These are phyloP conservation scores for Colletotrichum tanaceti DNA, from an alignment of 2,329 filamentous ascomycete species.

Conservation along the genomic window DNA sequence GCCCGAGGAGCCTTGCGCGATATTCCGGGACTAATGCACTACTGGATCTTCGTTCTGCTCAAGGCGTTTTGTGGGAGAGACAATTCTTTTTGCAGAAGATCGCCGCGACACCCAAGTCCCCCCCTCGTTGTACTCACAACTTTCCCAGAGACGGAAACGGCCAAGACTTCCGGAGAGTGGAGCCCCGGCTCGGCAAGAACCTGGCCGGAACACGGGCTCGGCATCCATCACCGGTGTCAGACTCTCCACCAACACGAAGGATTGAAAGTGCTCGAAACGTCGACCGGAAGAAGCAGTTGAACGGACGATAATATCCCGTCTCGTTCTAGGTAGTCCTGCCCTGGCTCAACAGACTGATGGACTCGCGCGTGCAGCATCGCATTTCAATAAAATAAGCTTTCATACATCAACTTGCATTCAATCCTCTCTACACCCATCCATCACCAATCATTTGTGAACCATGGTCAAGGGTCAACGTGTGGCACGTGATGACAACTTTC, in stretches of 20 bases:
- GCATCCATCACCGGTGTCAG: too few relatives aligned
- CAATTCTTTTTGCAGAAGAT: too few relatives aligned
- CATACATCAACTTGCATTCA: not conserved
- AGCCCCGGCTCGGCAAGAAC: not conserved
- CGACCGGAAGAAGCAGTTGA: not conserved
- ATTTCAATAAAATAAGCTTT: conserved; percentile 16
- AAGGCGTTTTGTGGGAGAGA: not conserved
- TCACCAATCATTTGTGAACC: not conserved
- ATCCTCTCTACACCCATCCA: not conserved
- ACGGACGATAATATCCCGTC: not conserved
- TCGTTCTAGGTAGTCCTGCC: too few relatives aligned
- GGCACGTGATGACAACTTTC: not conserved
- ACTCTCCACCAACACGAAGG: too few relatives aligned
- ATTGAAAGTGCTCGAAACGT: not conserved
- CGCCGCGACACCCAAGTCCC: not conserved
- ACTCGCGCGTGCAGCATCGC: not conserved
- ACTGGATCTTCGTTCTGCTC: not conserved
- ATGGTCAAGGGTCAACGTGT: conserved; percentile 8
- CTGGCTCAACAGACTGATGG: too few relatives aligned
- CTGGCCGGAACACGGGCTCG: not conserved
- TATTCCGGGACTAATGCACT: too few relatives aligned
- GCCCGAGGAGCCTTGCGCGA: not conserved
- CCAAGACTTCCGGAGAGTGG: not conserved
- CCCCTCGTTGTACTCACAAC: not conserved
- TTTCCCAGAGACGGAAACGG: not conserved